Conservation (phyloP, 225 moss, liverwort and hornwort genomes). For the Pseudoscleropodium purum region DNA sequence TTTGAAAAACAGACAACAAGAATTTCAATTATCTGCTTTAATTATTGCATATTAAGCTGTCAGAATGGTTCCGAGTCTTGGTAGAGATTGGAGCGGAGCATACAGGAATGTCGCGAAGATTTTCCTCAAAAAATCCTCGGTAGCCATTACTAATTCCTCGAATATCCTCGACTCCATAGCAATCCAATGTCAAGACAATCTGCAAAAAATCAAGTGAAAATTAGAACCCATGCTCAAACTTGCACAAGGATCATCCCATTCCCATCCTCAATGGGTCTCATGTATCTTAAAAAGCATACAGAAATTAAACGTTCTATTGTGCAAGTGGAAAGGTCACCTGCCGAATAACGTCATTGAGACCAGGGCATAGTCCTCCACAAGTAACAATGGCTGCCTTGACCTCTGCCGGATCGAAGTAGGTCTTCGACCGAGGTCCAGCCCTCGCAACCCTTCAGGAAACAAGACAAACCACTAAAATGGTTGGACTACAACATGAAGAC, state of each 20-base stretch:
- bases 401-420: constrained; percentile 60
- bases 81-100: constrained; percentile 9
- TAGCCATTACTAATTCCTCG: constrained; percentile 82
- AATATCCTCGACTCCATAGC: constrained; percentile 81
- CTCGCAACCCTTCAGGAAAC: constrained; percentile 55
- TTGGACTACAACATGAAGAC: background rate
- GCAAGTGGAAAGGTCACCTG: constrained; percentile 39
- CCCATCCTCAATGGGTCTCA: background rate
- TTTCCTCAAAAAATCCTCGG: constrained; percentile 78
- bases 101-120: constrained; percentile 63
- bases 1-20: background rate
- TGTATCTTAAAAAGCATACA: background rate
- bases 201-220: constrained; percentile 11
- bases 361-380: constrained; percentile 93
- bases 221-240: background rate
- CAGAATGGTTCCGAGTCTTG: background rate
- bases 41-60: background rate
- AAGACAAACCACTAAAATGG: background rate
- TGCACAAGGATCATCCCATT: background rate
- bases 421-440: constrained; percentile 79
- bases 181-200: constrained; percentile 92
- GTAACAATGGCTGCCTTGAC: constrained; percentile 92
- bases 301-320: background rate
- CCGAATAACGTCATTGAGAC: constrained; percentile 90
- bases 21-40: background rate